These are phyloP conservation scores for Picea sitchensis DNA, from an alignment of 75 land plant genomes.

Conservation along the genomic window DNA sequence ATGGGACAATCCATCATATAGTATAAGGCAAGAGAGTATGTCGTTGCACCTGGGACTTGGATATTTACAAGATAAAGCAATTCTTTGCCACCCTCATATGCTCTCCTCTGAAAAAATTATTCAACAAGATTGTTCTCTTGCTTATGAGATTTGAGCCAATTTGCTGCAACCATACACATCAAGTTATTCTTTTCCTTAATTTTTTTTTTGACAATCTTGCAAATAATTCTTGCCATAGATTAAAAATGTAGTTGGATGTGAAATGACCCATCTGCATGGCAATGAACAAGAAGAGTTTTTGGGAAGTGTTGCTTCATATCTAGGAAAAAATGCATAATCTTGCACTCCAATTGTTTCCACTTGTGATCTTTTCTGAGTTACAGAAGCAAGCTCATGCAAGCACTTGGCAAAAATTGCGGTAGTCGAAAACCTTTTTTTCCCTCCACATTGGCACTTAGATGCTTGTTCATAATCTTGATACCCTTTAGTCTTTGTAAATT, in stretches of 20 bases:
- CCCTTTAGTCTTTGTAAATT: no score
- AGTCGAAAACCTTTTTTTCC: constrained; percentile 41
- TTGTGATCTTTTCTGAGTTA: constrained; percentile 66
- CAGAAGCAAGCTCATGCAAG: constrained; percentile 68
- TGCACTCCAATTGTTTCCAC: constrained; percentile 25
- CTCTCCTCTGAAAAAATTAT: constrained; percentile 83
- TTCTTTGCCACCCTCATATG: constrained; percentile 54
- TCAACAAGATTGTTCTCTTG: constrained; percentile 81
- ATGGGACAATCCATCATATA: constrained; percentile 79
- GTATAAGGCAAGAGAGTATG: constrained; percentile 71
- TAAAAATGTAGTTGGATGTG: constrained; percentile 75
- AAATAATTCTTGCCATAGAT: constrained; percentile 77
- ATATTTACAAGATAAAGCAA: constrained; percentile 82
- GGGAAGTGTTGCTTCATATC: constrained; percentile 66
- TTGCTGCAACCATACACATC: constrained; percentile 88
- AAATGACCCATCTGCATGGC: constrained; percentile 49
- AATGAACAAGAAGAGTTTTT: constrained; percentile 37
- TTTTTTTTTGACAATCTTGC: constrained; percentile 75
- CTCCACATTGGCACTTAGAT: constrained; percentile 27
- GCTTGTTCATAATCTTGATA: no score
- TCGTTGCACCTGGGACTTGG: constrained; percentile 88
- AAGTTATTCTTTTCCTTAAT: constrained; percentile 68
- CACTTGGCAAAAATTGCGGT: constrained; percentile 71
- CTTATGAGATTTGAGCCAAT: constrained; percentile 79
- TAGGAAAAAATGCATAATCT: constrained; percentile 29